Conservation (phyloP, 257 asterid genomes). For the Solanum ossicruentum region DNA sequence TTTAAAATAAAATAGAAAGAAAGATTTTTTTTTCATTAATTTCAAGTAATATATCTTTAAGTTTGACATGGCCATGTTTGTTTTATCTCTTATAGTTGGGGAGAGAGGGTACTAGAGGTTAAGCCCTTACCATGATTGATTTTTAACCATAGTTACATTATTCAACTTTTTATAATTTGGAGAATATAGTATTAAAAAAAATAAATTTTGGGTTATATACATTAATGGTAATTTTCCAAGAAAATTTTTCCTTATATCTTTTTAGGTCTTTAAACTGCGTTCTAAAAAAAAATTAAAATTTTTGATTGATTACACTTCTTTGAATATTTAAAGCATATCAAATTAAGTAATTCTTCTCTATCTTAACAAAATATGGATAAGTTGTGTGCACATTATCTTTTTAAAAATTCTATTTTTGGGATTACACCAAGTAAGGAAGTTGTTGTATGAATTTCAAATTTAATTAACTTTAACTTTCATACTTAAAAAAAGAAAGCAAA, state of each 20-base stretch:
- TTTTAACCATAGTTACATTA: constrained; percentile 5
- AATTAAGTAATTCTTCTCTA: too few species aligned
- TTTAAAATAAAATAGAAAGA: neutral
- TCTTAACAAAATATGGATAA: too few species aligned
- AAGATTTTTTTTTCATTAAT: neutral
- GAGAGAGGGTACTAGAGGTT: neutral
- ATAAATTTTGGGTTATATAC: neutral
- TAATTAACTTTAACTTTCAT: too few species aligned
- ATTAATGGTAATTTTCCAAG: neutral
- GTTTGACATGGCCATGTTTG: neutral
- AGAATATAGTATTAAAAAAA: neutral
- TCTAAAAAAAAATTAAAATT: neutral
- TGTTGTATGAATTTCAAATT: too few species aligned
- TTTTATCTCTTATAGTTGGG: neutral
- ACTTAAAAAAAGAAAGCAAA: too few species aligned
- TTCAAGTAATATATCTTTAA: neutral
- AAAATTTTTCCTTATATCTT: neutral
- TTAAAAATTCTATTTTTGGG: too few species aligned
- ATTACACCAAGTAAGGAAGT: too few species aligned
- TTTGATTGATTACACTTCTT: neutral
- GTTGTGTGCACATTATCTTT: too few species aligned
- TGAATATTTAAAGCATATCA: too few species aligned
- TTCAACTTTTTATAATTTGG: neutral
- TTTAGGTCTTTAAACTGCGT: neutral
- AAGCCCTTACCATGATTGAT: constrained; percentile 28